Conservation (phyloP, 2,329 filamentous ascomycete genomes). For the Aureobasidium sp. region DNA sequence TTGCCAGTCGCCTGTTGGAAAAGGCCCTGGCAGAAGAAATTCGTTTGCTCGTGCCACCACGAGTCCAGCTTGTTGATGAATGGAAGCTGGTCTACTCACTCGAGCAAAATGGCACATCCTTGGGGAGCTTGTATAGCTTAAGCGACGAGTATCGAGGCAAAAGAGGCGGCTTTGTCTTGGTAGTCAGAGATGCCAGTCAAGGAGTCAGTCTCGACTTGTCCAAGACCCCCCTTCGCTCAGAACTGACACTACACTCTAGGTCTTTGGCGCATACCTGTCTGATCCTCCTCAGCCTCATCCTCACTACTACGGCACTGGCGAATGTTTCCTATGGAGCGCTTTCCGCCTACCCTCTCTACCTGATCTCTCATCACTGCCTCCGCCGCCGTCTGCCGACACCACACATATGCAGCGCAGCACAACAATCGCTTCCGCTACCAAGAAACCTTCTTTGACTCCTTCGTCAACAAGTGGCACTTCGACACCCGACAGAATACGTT, state of each 20-base stretch:
- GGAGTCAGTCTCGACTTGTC: conserved; percentile 49
- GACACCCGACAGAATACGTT: conserved; percentile 71
- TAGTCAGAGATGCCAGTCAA: conserved; percentile 70
- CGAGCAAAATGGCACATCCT: conserved; percentile 82
- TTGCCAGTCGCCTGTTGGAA: conserved; percentile 60
- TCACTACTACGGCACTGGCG: conserved; percentile 91
- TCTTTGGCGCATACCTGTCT: conserved; percentile 91
- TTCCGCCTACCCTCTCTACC: conserved; percentile 54
- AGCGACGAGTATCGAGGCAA: conserved; percentile 60
- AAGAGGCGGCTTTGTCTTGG: conserved; percentile 80
- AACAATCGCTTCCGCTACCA: conserved; percentile 39
- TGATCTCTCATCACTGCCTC: conserved; percentile 53
- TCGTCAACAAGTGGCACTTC: conserved; percentile 39
- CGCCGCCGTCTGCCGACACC: conserved; percentile 62
- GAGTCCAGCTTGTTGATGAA: conserved; percentile 77
- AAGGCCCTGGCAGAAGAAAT: conserved; percentile 83
- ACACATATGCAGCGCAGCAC: conserved; percentile 56
- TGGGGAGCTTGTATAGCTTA: conserved; percentile 78
- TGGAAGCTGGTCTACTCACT: conserved; percentile 86
- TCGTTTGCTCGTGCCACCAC: conserved; percentile 75
- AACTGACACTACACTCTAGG: conserved; percentile 27
- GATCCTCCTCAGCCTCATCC: conserved; percentile 74
- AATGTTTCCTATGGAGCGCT: conserved; percentile 88
- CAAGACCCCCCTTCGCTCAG: not conserved
- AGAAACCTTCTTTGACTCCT: conserved; percentile 23